phyloP scores from a whole-genome alignment of 805 yeast species.

The Diddensiella caesifluorescens region DNA sequence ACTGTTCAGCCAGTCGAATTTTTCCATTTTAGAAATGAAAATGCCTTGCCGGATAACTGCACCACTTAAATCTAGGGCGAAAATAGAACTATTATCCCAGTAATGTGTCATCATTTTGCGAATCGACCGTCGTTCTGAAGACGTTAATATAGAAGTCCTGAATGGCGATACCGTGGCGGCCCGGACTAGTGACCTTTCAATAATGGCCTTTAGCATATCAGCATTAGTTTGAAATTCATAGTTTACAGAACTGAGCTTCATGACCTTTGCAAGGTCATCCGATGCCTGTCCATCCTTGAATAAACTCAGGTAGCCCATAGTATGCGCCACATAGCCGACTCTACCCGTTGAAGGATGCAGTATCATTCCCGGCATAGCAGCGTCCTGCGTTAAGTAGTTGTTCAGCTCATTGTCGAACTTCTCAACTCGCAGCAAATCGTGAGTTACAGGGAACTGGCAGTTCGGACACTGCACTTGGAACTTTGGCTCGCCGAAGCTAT shows the following conservation, averaged over 20 bases:
- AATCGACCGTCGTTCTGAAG: conserved; percentile 1
- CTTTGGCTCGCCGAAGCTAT: conserved; percentile 5
- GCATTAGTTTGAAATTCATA: not conserved
- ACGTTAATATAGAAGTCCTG: not conserved
- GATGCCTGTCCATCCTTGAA: not conserved
- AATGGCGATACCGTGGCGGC: not conserved
- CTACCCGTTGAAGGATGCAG: not conserved
- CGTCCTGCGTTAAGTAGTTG: not conserved
- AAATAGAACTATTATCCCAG: conserved; percentile 17
- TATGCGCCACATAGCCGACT: not conserved
- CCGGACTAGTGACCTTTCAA: not conserved
- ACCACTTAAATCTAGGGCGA: conserved; percentile 14
- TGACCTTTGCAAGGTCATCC: not conserved
- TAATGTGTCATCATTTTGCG: conserved; percentile 15
- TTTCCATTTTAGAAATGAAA: conserved; percentile 20
- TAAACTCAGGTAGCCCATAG: not conserved
- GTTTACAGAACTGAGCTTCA: not conserved
- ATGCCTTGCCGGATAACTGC: conserved; percentile 21
- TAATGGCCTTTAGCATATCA: not conserved
- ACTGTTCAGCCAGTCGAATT: conserved; percentile 18
- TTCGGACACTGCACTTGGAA: conserved; percentile 6
- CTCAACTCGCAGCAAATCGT: conserved; percentile 1
- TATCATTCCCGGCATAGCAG: conserved; percentile 10
- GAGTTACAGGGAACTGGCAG: conserved; percentile 4
- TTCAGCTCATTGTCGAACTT: conserved; percentile 7